Base-by-base conservation (phyloP, 148 eudicot species). In the Diospyros lotus region DNA sequence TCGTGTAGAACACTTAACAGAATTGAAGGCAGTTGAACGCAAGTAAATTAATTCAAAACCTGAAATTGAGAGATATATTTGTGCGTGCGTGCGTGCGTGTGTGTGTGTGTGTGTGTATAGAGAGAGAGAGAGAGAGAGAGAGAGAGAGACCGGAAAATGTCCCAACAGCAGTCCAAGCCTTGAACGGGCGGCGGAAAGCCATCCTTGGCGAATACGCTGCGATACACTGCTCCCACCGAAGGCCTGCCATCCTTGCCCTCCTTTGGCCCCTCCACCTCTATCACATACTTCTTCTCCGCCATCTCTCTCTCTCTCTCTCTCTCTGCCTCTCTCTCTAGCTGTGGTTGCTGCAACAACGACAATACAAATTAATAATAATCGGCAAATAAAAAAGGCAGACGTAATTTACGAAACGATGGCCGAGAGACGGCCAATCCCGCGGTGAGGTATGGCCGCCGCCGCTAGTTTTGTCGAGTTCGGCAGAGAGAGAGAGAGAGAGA, bases 101-200 rank as follows among this genome's bases (percentile, higher is more conserved):
- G 28, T 28, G 28, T 28, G 28, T 28, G 28, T 28, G 28, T 28
- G 28, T 28, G 28, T 28, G 28, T 28, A 28, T 28, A 28, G 28
- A 28, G 28, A 28, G 28, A 28, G 28, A 28, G 28, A 28, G 28
- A 28, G 28, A 28, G 28, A 28, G 28, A 28, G 28, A 28, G 28
- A 28, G 28, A 28, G 28, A 28, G 40, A 44, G 3, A 94, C 98
- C 97, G 91, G 77, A 94, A 91, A 81, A 94, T 81, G 62, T 91
- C 98, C 98, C 98, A 94, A 71, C 98, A 94, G 79, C 93, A 84
- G 4, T 88, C 93, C 84, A 91, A 76, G 7, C 90, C 97, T 2
- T 76, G 53, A 65, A 90, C 85, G 69, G 88, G 89, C 9, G 75
- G 72, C 13, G 91, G 95, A 80, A 88, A 83, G 5, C 97, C 97